Evolutionary conservation across 495 filamentous ascomycete species (phyloP).

Genomic region (Parmelia sp.): DNA sequence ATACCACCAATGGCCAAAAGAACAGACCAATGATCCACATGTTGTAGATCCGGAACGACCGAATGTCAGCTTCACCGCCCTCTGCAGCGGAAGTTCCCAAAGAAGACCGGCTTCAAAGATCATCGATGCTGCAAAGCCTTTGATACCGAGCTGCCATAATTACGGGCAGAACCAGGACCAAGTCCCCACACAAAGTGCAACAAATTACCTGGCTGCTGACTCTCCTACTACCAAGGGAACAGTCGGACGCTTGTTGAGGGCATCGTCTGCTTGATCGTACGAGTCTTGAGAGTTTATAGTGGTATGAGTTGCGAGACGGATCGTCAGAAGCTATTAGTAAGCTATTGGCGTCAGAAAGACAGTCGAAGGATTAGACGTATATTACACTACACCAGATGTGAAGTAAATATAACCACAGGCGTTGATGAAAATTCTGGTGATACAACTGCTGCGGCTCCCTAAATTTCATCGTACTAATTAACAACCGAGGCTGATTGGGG

Average conservation of each 20-base stretch:
- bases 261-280: slow-evolving; percentile 31
- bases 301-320: slow-evolving; percentile 38
- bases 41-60: not conserved
- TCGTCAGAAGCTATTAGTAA: slow-evolving; percentile 38
- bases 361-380: slow-evolving; percentile 23
- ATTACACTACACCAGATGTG: slow-evolving; percentile 27
- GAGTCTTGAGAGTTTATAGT: slow-evolving; percentile 49
- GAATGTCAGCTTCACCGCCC: not conserved
- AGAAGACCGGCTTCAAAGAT: not conserved
- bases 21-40: not conserved
- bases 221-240: not conserved
- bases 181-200: not conserved
- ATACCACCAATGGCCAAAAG: not conserved
- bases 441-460: slow-evolving; percentile 35
- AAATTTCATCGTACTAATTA: slow-evolving; percentile 50
- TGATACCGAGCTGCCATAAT: not conserved
- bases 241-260: not conserved
- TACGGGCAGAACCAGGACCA: not conserved
- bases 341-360: slow-evolving; percentile 15
- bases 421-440: slow-evolving; percentile 39
- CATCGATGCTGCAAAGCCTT: not conserved
- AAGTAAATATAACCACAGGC: slow-evolving; percentile 35
- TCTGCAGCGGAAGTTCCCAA: not conserved
- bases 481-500: slow-evolving; percentile 37
- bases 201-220: not conserved